Base-by-base conservation (phyloP, 176 grass and related monocot species). In the Hordeum marinum region DNA sequence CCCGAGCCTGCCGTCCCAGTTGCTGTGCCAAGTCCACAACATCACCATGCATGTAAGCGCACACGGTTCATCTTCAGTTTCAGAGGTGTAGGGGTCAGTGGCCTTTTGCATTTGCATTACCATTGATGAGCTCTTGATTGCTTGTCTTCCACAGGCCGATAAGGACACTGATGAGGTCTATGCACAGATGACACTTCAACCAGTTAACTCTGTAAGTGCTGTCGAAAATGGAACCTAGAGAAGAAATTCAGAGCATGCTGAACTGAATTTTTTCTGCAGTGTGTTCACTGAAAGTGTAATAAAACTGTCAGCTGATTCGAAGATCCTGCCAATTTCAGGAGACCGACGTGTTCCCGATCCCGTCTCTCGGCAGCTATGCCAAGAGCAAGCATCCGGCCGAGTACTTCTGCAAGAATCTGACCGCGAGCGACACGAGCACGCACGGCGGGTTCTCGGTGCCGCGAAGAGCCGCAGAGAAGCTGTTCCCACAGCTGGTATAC, bases 381-480 rank as follows among this genome's bases (percentile, higher is more conserved):
- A 96, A 92, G 86, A 92, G 94, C 88, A 96, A 96, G 80, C 92
- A 99, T 3, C 94, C 97, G 7, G 86, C 94, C 3, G 96, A 96
- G 26, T 99, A 95, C 43, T 99, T 99, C 80, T 96, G 96, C 88
- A 99, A 99, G 85, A 99, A 92, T 80, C 67, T 99, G 42, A 99
- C 94, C 3, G 91, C 90, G 29, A 99, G 96, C 73, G 96, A 99
- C 69, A 99, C 96, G 24, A 99, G 96, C 60, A 99, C 94, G 9
- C 96, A 96, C 82, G 96, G 96, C 63, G 96, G 94, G n/a, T 99
- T 99, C 90, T 99, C 96, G 11, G 96, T 99, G 35, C 94, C 96
- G 25, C 84, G 96, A 65, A 88, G 92, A 57, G 91, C 96, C 57
- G 96, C 96, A 41, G 96, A 99, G 80, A 99, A 99, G 67, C 35